A percentile compares a stretch with the other conserved stretches of the same genome.
Evolutionary conservation across 306 rosid genomes (phyloP).

Genomic region (Quercus engelmannii): DNA sequence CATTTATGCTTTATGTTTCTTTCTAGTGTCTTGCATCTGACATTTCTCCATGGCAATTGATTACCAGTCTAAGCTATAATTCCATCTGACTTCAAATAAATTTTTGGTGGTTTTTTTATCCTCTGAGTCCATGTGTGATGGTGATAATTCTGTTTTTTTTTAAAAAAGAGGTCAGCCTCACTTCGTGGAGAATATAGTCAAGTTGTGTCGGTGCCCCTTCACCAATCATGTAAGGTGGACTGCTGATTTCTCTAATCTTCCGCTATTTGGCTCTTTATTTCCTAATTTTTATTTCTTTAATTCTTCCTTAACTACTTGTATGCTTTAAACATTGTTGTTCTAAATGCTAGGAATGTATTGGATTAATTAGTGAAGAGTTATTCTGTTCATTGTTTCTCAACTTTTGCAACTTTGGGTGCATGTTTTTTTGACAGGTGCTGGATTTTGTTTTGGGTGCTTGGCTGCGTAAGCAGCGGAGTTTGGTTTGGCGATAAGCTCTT

Average conservation of each 20-base stretch:
- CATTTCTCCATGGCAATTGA: not conserved
- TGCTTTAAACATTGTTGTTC: too few relatives aligned
- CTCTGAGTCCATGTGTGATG: not conserved
- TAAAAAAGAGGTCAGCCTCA: not conserved
- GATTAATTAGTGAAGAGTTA: too few relatives aligned
- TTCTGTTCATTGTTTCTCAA: too few relatives aligned
- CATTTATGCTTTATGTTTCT: conserved; percentile 69
- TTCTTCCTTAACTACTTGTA: too few relatives aligned
- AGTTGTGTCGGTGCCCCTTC: not conserved
- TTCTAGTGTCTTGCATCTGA: not conserved
- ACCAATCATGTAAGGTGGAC: not conserved
- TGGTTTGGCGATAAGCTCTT: too few relatives aligned
- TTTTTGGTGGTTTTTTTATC: not conserved
- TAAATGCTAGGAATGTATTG: too few relatives aligned
- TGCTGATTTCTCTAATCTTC: not conserved
- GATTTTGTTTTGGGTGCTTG: too few relatives aligned
- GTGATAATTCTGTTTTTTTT: not conserved
- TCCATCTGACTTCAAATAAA: not conserved
- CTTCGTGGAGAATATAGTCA: not conserved
- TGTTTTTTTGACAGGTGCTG: too few relatives aligned
- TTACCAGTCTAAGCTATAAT: not conserved
- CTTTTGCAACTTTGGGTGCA: too few relatives aligned
- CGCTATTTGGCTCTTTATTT: not conserved
- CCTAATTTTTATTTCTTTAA: too few relatives aligned
- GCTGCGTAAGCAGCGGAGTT: too few relatives aligned